Percentiles rank a stretch among this genome's conserved stretches.
phyloP scores from a whole-genome alignment of 2,329 filamentous ascomycete species.

The Cercospora zeae-maydis region DNA sequence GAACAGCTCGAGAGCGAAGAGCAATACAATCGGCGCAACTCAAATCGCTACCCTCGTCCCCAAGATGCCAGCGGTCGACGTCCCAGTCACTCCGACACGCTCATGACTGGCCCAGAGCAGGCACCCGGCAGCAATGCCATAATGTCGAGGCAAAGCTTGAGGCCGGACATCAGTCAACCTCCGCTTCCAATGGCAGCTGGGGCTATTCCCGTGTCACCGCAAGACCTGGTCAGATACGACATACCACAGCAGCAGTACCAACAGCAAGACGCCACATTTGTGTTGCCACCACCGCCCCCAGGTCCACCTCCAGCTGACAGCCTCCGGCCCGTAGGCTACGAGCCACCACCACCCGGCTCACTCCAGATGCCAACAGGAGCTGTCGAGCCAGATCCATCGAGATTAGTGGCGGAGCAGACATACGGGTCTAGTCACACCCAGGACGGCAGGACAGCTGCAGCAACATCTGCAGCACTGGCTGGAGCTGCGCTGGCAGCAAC shows the following conservation, averaged over 20 bases:
- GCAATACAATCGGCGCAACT: constrained; percentile 36
- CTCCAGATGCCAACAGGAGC: constrained; percentile 41
- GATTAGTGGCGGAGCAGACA: constrained; percentile 34
- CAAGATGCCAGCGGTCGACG: constrained; percentile 30
- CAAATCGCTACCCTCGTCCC: constrained; percentile 29
- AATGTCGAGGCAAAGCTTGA: constrained; percentile 39
- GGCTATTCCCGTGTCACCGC: constrained; percentile 20
- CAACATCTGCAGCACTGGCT: constrained; percentile 20
- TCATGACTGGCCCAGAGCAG: constrained; percentile 37
- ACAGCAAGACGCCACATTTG: constrained; percentile 16
- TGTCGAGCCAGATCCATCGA: constrained; percentile 38
- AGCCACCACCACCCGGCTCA: constrained; percentile 28
- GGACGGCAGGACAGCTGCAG: constrained; percentile 17
- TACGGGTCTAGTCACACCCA: constrained; percentile 17
- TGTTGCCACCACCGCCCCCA: constrained; percentile 34
- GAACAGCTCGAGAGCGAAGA: constrained; percentile 46
- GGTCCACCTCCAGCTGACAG: constrained; percentile 34
- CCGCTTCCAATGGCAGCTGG: constrained; percentile 36
- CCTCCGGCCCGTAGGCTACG: constrained; percentile 22
- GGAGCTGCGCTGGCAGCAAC: constrained; percentile 28
- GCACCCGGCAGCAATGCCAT: constrained; percentile 46
- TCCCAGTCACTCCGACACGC: constrained; percentile 31
- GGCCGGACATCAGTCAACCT: constrained; percentile 32
- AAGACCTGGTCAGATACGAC: not conserved
- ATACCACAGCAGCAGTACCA: constrained; percentile 15